phyloP scores from a whole-genome alignment of 331 rosid species.

The Malus hybrid region DNA sequence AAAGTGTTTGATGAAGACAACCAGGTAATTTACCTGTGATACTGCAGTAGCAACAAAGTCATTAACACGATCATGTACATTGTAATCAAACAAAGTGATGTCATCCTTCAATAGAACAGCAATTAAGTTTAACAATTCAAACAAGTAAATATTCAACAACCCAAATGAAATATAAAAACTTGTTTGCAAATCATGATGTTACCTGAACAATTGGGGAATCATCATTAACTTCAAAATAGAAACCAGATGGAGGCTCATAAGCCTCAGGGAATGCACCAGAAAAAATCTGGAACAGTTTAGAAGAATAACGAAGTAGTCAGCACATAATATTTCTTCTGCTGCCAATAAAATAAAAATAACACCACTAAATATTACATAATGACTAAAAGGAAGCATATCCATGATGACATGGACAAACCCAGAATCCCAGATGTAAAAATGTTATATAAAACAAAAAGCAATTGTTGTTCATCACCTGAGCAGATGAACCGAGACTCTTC shows the following conservation, averaged over 20 bases:
- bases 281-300: conserved; percentile 48
- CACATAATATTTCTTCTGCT: neutral
- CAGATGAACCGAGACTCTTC: conserved; percentile 9
- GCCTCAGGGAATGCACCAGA: conserved; percentile 81
- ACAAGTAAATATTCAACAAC: conserved; percentile 1
- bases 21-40: conserved; percentile 53
- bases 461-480: conserved; percentile 42
- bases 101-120: conserved; percentile 53
- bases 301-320: neutral
- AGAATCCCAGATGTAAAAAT: neutral
- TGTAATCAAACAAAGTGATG: conserved; percentile 68
- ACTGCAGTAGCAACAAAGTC: conserved; percentile 90
- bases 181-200: neutral
- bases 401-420: neutral
- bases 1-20: neutral
- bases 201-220: conserved; percentile 79
- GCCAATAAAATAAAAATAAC: neutral
- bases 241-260: conserved; percentile 84
- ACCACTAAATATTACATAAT: neutral
- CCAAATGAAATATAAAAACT: conserved; percentile 2
- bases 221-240: conserved; percentile 84
- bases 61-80: conserved; percentile 72
- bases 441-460: neutral
- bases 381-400: neutral
- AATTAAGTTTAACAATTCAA: conserved; percentile 3